A percentile compares a stretch with the other conserved stretches of the same genome.
Evolutionary conservation across 495 filamentous ascomycete species (phyloP).

Genomic region (Penicillium odoratum): DNA sequence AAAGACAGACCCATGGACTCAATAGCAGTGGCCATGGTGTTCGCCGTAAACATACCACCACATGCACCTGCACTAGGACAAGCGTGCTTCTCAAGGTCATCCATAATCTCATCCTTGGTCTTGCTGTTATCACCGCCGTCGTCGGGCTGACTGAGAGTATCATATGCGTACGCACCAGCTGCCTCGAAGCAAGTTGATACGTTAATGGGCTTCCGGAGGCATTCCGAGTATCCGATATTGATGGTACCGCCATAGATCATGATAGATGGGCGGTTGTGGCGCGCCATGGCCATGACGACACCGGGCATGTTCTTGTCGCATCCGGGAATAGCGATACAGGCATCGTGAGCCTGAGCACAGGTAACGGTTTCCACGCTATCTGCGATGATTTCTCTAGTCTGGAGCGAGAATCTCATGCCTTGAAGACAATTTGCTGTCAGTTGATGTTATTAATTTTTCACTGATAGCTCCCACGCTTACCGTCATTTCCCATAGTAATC

Average conservation of each 20-base stretch:
- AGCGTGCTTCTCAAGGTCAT: constrained; percentile 80
- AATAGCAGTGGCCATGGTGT: constrained; percentile 96
- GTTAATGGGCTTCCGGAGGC: constrained; percentile 80
- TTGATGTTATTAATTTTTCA: neutral
- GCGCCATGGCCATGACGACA: constrained; percentile 75
- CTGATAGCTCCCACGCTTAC: constrained; percentile 40
- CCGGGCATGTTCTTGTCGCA: constrained; percentile 99
- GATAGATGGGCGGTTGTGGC: constrained; percentile 85
- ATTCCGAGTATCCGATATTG: constrained; percentile 75
- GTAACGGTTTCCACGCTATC: constrained; percentile 94
- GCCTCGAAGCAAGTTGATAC: constrained; percentile 91
- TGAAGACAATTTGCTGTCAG: neutral
- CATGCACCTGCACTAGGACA: constrained; percentile 94
- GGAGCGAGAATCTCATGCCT: constrained; percentile 98
- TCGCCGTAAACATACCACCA: constrained; percentile 96
- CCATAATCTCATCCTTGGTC: constrained; percentile 76
- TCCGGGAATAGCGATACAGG: constrained; percentile 90
- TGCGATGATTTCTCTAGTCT: constrained; percentile 91
- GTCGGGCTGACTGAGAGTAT: constrained; percentile 58
- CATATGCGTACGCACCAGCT: constrained; percentile 81
- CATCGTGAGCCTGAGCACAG: constrained; percentile 85
- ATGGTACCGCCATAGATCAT: constrained; percentile 93
- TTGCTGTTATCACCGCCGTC: constrained; percentile 57
- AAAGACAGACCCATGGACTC: constrained; percentile 92
- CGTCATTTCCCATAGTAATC: constrained; percentile 96